Evolutionary conservation across 208 protist genomes (phyloP).

Genomic region (Leishmania guyanensis): DNA sequence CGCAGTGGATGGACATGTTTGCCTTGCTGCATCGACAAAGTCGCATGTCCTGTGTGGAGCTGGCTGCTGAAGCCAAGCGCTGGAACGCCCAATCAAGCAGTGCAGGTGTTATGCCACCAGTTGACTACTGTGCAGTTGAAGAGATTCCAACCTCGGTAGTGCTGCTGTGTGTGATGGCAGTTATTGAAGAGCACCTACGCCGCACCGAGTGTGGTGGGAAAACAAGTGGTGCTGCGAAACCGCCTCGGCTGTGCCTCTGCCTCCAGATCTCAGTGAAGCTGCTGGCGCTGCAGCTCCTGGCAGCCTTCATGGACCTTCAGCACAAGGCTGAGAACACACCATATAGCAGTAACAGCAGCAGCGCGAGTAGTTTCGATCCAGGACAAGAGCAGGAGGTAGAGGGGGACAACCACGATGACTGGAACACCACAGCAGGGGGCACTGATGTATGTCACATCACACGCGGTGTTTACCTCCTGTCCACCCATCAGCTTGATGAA

Average conservation of each 20-base stretch:
- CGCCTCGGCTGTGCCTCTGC: constrained; percentile 10
- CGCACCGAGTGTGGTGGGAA: constrained; percentile 8
- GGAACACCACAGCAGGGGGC: background rate
- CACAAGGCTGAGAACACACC: background rate
- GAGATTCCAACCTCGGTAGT: constrained; percentile 16
- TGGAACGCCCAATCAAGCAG: constrained; percentile 13
- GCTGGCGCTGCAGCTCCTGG: constrained; percentile 23
- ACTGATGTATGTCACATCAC: background rate
- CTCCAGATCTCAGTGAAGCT: constrained; percentile 25
- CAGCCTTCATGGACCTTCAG: constrained; percentile 11
- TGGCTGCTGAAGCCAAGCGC: constrained; percentile 9
- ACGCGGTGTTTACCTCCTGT: constrained; percentile 3
- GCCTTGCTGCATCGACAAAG: constrained; percentile 45
- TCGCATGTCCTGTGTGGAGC: constrained; percentile 27
- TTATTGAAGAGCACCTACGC: constrained; percentile 44
- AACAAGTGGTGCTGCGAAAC: background rate
- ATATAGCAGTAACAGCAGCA: constrained; percentile 15
- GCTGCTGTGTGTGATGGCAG: constrained; percentile 30
- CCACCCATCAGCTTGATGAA: constrained; percentile 2
- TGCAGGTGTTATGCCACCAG: constrained; percentile 9
- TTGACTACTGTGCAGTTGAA: constrained; percentile 26
- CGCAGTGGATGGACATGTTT: constrained; percentile 35
- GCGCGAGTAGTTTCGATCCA: background rate
- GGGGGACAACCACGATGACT: background rate
- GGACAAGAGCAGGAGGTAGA: background rate